Conservation (phyloP, 768 basidiomycete species). For the Calocera viscosa region DNA sequence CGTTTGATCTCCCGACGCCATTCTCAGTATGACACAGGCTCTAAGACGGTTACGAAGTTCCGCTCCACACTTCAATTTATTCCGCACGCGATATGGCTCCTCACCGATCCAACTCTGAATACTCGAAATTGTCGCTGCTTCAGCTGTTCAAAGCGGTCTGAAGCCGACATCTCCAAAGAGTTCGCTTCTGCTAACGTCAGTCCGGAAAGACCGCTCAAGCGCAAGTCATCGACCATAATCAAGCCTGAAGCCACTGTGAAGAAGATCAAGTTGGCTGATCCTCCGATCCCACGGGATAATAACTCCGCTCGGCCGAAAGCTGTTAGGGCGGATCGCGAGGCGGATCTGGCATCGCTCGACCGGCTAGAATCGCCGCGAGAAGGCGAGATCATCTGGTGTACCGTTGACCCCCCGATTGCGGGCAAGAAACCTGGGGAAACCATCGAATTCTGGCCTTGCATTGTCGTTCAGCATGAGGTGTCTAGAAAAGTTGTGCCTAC, state of each 20-base stretch:
- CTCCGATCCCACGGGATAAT: background rate
- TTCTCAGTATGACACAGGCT: background rate
- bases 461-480: background rate
- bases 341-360: background rate
- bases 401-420: background rate
- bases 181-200: background rate
- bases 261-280: background rate
- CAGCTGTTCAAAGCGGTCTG: background rate
- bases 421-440: background rate
- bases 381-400: background rate
- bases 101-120: constrained; percentile 39
- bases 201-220: background rate
- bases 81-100: constrained; percentile 72
- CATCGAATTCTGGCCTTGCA: constrained; percentile 3
- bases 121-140: constrained; percentile 46
- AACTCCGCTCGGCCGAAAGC: background rate
- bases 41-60: constrained; percentile 31
- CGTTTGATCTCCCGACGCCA: background rate
- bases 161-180: background rate
- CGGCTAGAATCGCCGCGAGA: background rate
- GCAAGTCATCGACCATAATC: background rate
- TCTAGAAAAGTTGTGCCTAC: background rate
- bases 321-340: background rate
- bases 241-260: background rate
- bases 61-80: constrained; percentile 77